Percentiles rank a stretch among this genome's conserved stretches.
Conservation (phyloP, 2,329 filamentous ascomycete species). For the Rhynchosporium agropyri region DNA sequence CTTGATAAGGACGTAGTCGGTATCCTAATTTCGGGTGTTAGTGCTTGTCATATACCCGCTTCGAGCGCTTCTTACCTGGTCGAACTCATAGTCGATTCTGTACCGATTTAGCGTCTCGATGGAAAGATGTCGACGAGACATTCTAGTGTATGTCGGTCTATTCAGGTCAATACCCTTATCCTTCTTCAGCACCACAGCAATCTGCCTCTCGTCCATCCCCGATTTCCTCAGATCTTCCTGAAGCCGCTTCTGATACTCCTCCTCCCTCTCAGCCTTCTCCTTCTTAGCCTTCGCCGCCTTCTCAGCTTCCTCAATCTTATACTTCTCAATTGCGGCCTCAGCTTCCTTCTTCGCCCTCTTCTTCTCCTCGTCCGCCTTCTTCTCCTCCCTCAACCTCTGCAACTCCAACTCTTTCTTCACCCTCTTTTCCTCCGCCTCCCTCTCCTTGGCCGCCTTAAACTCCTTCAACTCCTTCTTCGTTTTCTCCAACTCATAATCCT, state of each 20-base stretch:
- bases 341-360: constrained; percentile 47
- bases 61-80: constrained; percentile 50
- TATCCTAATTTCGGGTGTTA: constrained; percentile 55
- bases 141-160: constrained; percentile 63
- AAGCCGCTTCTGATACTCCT: constrained; percentile 51
- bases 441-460: constrained; percentile 44
- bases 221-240: constrained; percentile 61
- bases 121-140: constrained; percentile 63
- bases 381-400: constrained; percentile 50
- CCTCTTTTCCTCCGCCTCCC: constrained; percentile 43
- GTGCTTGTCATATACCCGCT: constrained; percentile 3
- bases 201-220: constrained; percentile 61
- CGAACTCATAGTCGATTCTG: constrained; percentile 59
- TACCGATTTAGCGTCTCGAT: constrained; percentile 61
- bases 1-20: constrained; percentile 73
- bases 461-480: constrained; percentile 42
- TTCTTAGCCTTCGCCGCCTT: constrained; percentile 44
- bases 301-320: constrained; percentile 44
- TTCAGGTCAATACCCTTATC: constrained; percentile 50
- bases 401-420: constrained; percentile 47
- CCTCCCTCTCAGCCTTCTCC: constrained; percentile 42
- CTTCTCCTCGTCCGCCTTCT: constrained; percentile 50
- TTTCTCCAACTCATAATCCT: constrained; percentile 35
- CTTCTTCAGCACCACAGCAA: constrained; percentile 61
- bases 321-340: constrained; percentile 56